Conservation (phyloP, 2,329 filamentous ascomycete genomes). For the Aschersonia sp. region DNA sequence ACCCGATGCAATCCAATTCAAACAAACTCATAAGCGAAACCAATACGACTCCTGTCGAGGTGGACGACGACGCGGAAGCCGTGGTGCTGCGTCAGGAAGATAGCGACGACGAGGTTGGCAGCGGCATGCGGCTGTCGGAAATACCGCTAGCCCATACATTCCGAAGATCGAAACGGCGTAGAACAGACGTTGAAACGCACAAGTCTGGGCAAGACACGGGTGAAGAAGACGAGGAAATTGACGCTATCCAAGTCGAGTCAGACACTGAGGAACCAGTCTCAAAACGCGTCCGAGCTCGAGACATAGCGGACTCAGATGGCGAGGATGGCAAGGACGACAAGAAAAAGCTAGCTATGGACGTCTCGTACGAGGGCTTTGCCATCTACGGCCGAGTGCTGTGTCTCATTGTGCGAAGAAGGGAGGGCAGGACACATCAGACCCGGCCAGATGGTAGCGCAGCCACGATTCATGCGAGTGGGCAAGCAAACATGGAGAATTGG, state of each 20-base stretch:
- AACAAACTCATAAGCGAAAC: slow-evolving; percentile 43
- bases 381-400: slow-evolving; percentile 91
- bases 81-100: slow-evolving; percentile 33
- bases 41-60: slow-evolving; percentile 38
- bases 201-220: slow-evolving; percentile 3
- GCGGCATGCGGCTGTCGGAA: slow-evolving; percentile 15
- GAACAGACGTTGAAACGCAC: not conserved
- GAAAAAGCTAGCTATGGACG: slow-evolving; percentile 79
- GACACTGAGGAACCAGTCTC: slow-evolving; percentile 25
- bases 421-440: slow-evolving; percentile 28
- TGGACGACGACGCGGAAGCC: slow-evolving; percentile 11
- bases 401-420: slow-evolving; percentile 70
- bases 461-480: slow-evolving; percentile 27
- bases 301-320: slow-evolving; percentile 11
- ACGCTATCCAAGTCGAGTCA: slow-evolving; percentile 20
- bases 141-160: slow-evolving; percentile 14
- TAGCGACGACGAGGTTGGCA: slow-evolving; percentile 16
- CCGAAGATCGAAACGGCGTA: not conserved
- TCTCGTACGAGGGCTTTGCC: slow-evolving; percentile 86
- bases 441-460: slow-evolving; percentile 12
- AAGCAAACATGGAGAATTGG: slow-evolving; percentile 73
- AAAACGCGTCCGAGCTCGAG: slow-evolving; percentile 27
- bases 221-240: slow-evolving; percentile 15
- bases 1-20: slow-evolving; percentile 45
- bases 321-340: slow-evolving; percentile 49